Base-by-base conservation (phyloP, 2,329 filamentous ascomycete genomes). In the Monilinia laxa region DNA sequence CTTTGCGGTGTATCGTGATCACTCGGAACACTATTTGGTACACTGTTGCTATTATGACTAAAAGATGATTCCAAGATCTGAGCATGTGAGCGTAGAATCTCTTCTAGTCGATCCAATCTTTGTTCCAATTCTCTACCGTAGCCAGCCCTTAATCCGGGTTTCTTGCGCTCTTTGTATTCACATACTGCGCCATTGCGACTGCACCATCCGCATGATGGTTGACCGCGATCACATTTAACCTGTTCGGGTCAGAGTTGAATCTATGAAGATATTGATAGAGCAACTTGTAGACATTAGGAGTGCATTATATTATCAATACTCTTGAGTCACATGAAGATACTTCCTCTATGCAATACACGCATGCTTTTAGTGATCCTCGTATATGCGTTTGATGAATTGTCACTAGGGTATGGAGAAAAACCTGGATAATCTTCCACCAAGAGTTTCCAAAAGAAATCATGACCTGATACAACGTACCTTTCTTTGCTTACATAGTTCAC, bases 401-500 rank as follows among this genome's bases (percentile, higher is more conserved):
- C 23, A 51, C 9, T 9, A 18, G n/a, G 10, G 31, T 51, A 14
- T 38, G 23, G 45, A 38, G 45, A 54, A 16, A 20, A 5, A 23
- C 2, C 25, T 40, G 47, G 55, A 53, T 4, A 20, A 49, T 38
- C 10, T 38, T 51, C 14, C 12, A 18, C 4, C n/a, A 25, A 62
- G 16, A 38, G 20, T 10, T 16, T 38, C 51, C 28, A 18, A 38
- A 20, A 28, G 20, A 45, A 42, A 14, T 28, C 4, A 49, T 49
- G 45, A 23, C 45, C 47, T 65, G 35, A 65, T 52, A 23, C 40
- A 25, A 35, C 64, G 38, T 79, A 92, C 90, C 82, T 93, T 94
- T 80, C 91, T 82, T 77, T 90, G 87, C 78, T 93, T 93, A 81
- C 90, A 92, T 62, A 90, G 83, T 79, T 93, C 91, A 75, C 91